Percentiles rank a stretch among this genome's conserved stretches.
Evolutionary conservation across 768 basidiomycete species (phyloP).

Genomic region (Boletellus ananas): DNA sequence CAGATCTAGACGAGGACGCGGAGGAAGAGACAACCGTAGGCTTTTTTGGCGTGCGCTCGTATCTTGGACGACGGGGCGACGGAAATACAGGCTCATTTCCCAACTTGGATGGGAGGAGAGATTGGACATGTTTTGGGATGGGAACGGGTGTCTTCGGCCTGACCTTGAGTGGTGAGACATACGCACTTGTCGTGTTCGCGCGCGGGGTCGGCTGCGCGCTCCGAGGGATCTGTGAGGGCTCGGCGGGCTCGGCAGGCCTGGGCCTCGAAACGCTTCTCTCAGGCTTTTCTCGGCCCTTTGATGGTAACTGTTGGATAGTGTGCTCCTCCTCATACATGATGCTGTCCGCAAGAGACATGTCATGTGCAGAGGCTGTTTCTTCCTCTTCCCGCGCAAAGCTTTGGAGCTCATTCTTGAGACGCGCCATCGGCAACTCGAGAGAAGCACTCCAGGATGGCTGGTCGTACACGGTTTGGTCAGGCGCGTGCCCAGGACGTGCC

Average conservation of each 20-base stretch:
- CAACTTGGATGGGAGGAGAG: conserved; percentile 65
- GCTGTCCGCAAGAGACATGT: conserved; percentile 21
- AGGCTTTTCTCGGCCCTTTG: conserved; percentile 43
- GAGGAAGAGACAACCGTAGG: conserved; percentile 7
- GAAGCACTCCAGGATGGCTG: conserved; percentile 70
- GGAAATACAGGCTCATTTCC: conserved; percentile 53
- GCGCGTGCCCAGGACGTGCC: conserved; percentile 35
- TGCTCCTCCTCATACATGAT: conserved; percentile 30
- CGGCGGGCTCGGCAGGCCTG: conserved; percentile 48
- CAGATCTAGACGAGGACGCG: conserved; percentile 32
- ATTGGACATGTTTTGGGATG: conserved; percentile 49
- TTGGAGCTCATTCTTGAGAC: conserved; percentile 60
- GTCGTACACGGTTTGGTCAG: conserved; percentile 42
- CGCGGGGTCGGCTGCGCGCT: conserved; percentile 34
- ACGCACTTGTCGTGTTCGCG: conserved; percentile 29
- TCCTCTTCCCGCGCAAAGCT: conserved; percentile 44
- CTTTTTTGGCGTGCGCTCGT: conserved; percentile 29
- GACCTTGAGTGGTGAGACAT: conserved; percentile 50
- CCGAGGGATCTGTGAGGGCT: conserved; percentile 29
- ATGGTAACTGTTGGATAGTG: conserved; percentile 22
- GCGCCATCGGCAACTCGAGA: conserved; percentile 69
- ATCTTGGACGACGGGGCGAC: conserved; percentile 34
- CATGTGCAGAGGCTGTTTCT: conserved; percentile 28
- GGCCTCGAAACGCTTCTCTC: conserved; percentile 41
- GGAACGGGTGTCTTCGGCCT: conserved; percentile 57